Base-by-base conservation (phyloP, 2,329 filamentous ascomycete genomes). In the Neobulgaria alba region DNA sequence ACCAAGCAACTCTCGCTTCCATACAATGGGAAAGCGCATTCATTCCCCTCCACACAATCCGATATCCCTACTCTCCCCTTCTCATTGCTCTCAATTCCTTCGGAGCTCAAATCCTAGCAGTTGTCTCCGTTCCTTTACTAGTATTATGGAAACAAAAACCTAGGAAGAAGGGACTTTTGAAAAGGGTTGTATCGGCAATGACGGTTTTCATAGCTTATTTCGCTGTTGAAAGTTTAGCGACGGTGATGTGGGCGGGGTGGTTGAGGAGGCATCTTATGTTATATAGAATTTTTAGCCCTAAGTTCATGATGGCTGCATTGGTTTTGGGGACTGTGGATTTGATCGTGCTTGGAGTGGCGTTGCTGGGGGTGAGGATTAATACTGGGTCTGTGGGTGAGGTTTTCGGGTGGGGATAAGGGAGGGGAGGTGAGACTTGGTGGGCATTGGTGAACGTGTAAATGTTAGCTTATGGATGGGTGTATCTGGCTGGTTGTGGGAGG, bases 11-110 rank as follows among this genome's bases (percentile, higher is more conserved):
- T 0, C 73, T 95, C 17, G 75, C 81, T 52, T 85, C 79, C 50
- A 90, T 98, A 57, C 92, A 98, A 59, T 98, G 92, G 92, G 92
- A 98, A 65, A 77, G 78, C 15, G 90, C 88, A 3, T 98, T 98
- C 64, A 85, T 98, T 51, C 85, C 90, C 0, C 72, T 96, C 5
- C 78, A 82, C 43, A 77, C 76, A 4, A 77, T 98, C 49, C 76
- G 77, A 42, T 95, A 98, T 63, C 92, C 92, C 1, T 95, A 85
- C 85, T 84, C 79, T 0, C 89, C 89, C 0, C 58, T 96, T 2
- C 69, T 92, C 17, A 77, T 98, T 26, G 66, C 77, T 1, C 71
- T 94, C 45, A 98, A 96, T 67, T 88, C 84, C 0, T 95, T 92
- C 53, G 89, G 83, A 7, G 82, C 86, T 0, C 90, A 94, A 60